phyloP scores from a whole-genome alignment of 441 rosid genomes.

The Flueggea neowawraea region DNA sequence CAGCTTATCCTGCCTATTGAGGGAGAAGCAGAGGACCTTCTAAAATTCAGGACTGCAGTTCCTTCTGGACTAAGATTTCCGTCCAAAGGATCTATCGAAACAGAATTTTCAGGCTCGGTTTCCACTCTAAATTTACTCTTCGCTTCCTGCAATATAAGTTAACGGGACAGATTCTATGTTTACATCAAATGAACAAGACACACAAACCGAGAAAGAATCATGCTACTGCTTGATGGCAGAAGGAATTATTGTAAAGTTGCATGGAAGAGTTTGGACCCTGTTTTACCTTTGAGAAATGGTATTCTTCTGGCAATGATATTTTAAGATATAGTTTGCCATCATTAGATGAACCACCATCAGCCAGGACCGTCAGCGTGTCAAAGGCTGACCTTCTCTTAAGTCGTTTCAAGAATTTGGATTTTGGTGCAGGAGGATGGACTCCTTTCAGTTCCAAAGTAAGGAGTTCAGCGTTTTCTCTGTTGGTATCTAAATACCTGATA shows the following conservation, averaged over 20 bases:
- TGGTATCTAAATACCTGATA: constrained; percentile 72
- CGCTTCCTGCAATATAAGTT: constrained; percentile 63
- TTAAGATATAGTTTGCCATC: constrained; percentile 64
- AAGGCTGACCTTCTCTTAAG: constrained; percentile 67
- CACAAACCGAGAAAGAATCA: constrained; percentile 6
- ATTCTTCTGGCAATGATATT: constrained; percentile 71
- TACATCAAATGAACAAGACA: neutral
- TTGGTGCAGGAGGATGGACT: constrained; percentile 71
- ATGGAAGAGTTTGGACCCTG: constrained; percentile 2
- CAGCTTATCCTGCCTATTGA: constrained; percentile 69
- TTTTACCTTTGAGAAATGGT: constrained; percentile 89
- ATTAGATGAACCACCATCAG: constrained; percentile 52
- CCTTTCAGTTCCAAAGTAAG: constrained; percentile 84
- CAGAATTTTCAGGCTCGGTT: constrained; percentile 65
- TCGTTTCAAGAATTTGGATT: constrained; percentile 65
- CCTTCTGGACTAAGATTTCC: constrained; percentile 79
- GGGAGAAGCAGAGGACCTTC: constrained; percentile 51
- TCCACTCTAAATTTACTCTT: constrained; percentile 70
- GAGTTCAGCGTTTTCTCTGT: constrained; percentile 49
- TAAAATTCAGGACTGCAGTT: constrained; percentile 54
- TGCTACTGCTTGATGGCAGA: constrained; percentile 2
- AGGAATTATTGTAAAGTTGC: neutral
- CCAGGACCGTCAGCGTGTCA: constrained; percentile 60
- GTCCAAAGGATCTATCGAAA: constrained; percentile 51
- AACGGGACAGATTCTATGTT: constrained; percentile 3